These are phyloP conservation scores for Plicaturopsis crispa DNA, from an alignment of 768 basidiomycete genomes.

Conservation along the genomic window DNA sequence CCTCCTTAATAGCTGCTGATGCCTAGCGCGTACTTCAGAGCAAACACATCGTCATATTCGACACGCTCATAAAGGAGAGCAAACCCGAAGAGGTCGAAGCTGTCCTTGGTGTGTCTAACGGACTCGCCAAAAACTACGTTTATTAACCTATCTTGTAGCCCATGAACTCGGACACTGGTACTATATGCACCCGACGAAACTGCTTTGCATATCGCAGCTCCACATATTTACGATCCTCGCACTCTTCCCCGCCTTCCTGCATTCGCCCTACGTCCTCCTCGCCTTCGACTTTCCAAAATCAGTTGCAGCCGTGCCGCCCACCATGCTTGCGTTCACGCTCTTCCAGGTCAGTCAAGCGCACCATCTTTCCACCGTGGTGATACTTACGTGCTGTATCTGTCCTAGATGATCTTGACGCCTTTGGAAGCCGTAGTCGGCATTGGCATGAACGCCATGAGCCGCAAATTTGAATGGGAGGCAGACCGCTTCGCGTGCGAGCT, in stretches of 20 bases:
- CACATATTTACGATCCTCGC: conserved; percentile 85
- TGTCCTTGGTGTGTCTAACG: conserved; percentile 52
- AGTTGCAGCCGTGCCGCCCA: conserved; percentile 63
- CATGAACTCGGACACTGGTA: conserved; percentile 99
- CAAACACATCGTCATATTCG: conserved; percentile 95
- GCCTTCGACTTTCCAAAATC: conserved; percentile 73
- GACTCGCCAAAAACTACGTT: background rate
- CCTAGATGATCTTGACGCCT: conserved; percentile 73
- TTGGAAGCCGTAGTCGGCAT: conserved; percentile 68
- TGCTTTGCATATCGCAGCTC: conserved; percentile 78
- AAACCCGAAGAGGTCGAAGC: conserved; percentile 92
- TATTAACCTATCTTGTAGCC: conserved; percentile 31
- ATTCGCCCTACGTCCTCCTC: conserved; percentile 67
- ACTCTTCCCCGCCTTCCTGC: conserved; percentile 85
- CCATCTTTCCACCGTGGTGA: background rate
- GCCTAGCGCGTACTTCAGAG: conserved; percentile 33
- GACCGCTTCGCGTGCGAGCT: conserved; percentile 82
- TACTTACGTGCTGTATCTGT: background rate
- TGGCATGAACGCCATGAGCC: conserved; percentile 73
- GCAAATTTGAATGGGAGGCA: conserved; percentile 89
- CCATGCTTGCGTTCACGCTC: conserved; percentile 79
- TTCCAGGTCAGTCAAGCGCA: conserved; percentile 66
- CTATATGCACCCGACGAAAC: conserved; percentile 82
- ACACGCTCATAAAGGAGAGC: conserved; percentile 90
- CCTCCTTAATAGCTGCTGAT: background rate